These are phyloP conservation scores for Stentor coeruleus DNA, from an alignment of 73 alveolate genomes.

Conservation along the genomic window DNA sequence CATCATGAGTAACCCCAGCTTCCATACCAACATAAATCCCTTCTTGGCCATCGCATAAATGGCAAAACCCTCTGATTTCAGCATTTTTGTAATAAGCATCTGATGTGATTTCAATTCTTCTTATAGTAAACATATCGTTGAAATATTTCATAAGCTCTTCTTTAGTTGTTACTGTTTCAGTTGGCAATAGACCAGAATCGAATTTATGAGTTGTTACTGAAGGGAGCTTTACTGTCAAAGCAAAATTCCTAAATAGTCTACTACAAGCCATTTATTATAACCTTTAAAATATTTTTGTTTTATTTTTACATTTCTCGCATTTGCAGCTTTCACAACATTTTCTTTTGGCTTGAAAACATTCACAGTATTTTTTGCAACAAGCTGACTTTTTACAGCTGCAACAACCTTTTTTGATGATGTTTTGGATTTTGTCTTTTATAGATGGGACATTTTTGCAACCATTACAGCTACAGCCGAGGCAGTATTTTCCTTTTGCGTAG, in stretches of 20 bases:
- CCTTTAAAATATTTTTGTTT: neutral
- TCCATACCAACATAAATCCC: constrained; percentile 71
- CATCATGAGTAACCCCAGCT: constrained; percentile 76
- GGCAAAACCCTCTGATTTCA: constrained; percentile 80
- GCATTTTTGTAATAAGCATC: constrained; percentile 61
- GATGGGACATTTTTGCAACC: too few relatives aligned
- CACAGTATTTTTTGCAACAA: too few relatives aligned
- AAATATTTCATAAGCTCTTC: constrained; percentile 51
- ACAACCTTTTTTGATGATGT: too few relatives aligned
- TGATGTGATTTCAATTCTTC: constrained; percentile 63
- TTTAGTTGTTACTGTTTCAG: constrained; percentile 38
- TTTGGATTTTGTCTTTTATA: too few relatives aligned
- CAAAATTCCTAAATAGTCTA: neutral
- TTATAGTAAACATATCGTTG: constrained; percentile 37
- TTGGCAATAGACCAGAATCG: constrained; percentile 43
- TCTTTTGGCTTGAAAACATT: too few relatives aligned
- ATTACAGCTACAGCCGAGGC: too few relatives aligned
- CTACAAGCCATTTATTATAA: neutral
- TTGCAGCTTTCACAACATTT: too few relatives aligned
- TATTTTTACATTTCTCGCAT: too few relatives aligned
- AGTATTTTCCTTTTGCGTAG: too few relatives aligned
- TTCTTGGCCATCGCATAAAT: constrained; percentile 66
- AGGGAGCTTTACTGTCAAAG: neutral
- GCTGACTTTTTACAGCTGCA: too few relatives aligned
- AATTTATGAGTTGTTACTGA: constrained; percentile 28